phyloP scores from a whole-genome alignment of 2,329 filamentous ascomycete species.

The Lanzia echinophila region DNA sequence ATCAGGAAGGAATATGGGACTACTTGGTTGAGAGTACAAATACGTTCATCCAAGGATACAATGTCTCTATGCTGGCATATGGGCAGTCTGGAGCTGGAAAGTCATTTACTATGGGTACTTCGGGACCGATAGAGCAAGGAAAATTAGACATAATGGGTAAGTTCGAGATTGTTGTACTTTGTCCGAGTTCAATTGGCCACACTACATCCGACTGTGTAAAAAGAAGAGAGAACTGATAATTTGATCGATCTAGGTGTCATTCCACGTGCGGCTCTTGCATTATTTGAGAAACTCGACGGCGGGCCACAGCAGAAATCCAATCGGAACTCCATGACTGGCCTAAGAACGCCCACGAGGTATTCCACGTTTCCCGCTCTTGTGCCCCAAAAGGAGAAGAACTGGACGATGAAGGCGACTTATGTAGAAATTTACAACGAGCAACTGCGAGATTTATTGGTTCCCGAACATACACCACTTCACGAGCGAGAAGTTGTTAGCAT shows the following conservation, averaged over 20 bases:
- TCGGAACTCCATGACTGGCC: slow-evolving; percentile 66
- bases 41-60: slow-evolving; percentile 93
- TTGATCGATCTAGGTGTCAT: slow-evolving; percentile 65
- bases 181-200: slow-evolving; percentile 4
- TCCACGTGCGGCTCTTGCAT: slow-evolving; percentile 74
- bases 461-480: slow-evolving; percentile 59
- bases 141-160: slow-evolving; percentile 71
- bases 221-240: slow-evolving; percentile 14
- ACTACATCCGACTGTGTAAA: not conserved
- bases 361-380: slow-evolving; percentile 41
- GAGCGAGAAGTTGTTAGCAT: slow-evolving; percentile 83
- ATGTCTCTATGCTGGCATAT: slow-evolving; percentile 94
- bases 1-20: slow-evolving; percentile 88
- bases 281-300: slow-evolving; percentile 82
- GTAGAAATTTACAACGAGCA: slow-evolving; percentile 98
- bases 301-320: slow-evolving; percentile 36
- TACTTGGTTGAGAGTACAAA: slow-evolving; percentile 86
- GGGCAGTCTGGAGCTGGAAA: slow-evolving; percentile 97
- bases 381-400: slow-evolving; percentile 58
- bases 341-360: slow-evolving; percentile 74
- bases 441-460: slow-evolving; percentile 78
- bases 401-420: slow-evolving; percentile 91
- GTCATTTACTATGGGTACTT: slow-evolving; percentile 98
- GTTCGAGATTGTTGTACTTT: slow-evolving; percentile 30
- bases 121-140: slow-evolving; percentile 71